These are phyloP conservation scores for Fusarium torulosum DNA, from an alignment of 2,329 filamentous ascomycete genomes.

Conservation along the genomic window DNA sequence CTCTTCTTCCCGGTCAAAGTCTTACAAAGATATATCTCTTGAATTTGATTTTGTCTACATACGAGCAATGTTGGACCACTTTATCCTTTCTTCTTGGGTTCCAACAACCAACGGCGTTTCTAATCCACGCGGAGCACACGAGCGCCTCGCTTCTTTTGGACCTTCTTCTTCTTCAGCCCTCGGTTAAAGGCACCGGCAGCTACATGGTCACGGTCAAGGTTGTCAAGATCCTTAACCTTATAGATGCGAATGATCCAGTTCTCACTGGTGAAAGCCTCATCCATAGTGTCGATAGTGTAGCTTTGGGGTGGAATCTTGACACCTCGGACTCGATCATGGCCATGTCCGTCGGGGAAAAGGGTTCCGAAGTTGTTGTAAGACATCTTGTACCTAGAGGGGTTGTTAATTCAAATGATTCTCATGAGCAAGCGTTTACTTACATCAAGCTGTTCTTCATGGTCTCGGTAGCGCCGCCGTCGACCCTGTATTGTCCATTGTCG, in stretches of 20 bases:
- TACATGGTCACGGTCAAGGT: constrained; percentile 89
- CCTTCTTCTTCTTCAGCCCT: constrained; percentile 87
- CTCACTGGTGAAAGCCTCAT: constrained; percentile 98
- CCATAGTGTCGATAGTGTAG: constrained; percentile 86
- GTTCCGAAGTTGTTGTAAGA: constrained; percentile 98
- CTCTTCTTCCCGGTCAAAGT: constrained; percentile 39
- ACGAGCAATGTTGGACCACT: constrained; percentile 37
- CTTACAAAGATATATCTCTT: constrained; percentile 57
- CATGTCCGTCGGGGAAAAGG: constrained; percentile 93
- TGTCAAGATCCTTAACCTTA: constrained; percentile 99
- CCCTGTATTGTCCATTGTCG: constrained; percentile 89
- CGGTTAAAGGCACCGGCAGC: constrained; percentile 77
- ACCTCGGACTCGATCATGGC: constrained; percentile 88
- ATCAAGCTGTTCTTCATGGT: constrained; percentile 99
- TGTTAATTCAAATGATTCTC: constrained; percentile 22
- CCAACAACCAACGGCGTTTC: constrained; percentile 34
- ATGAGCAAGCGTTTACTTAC: constrained; percentile 67
- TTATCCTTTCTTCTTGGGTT: constrained; percentile 39
- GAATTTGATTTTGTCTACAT: constrained; percentile 53
- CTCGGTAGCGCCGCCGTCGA: constrained; percentile 92
- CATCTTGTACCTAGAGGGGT: constrained; percentile 91
- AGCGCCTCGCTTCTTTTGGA: constrained; percentile 77
- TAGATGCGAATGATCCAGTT: constrained; percentile 99
- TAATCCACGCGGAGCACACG: constrained; percentile 80
- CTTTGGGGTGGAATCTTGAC: constrained; percentile 84